Base-by-base conservation (phyloP, 805 yeast genomes). In the Teunomyces gatunensis region DNA sequence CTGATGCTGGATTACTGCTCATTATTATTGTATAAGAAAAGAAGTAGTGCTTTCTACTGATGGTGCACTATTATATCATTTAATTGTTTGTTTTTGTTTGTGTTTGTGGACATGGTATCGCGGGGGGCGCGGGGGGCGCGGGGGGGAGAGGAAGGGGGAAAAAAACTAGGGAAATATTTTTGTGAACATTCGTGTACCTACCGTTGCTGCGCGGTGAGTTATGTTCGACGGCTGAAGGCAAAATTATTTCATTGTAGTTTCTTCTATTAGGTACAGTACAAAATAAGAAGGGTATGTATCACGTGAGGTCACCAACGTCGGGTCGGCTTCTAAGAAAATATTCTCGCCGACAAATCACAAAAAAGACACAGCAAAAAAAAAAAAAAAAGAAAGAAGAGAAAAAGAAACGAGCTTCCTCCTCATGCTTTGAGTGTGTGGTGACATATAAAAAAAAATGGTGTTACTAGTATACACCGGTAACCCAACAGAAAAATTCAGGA, bases 401-500 rank as follows among this genome's bases (percentile, higher is more conserved):
- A n/a, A 32, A 32, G 18, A 32, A 32, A 32, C 9, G 10, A 4
- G 17, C 15, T 13, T 7, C 34, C 6, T 32, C 13, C 13, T 4
- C 15, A 6, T 30, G 33, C n/a, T n/a, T 13, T 15, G 17, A 7
- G 2, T 13, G 34, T 32, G 17, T 32, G 17, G 34, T 32, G 34
- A 32, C 28, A 37, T 23, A 21, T 15, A 15, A 15, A 37, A 36
- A 33, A 35, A 35, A 37, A 37, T 37, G 40, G 40, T 37, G 40
- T 23, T 37, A 37, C 29, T 6, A 37, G 40, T 32, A n/a, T 32
- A 9, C 6, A 35, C 39, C 6, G 13, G 17, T 21, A 11, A 37
- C 29, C 29, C 40, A 37, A 37, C 40, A 37, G 11, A 37, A 37
- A 37, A 20, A 37, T 21, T 21, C 21, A 20, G n/a, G 6, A 23